Conservation (phyloP, 495 filamentous ascomycete genomes). For the Stereocaulon alpinum region DNA sequence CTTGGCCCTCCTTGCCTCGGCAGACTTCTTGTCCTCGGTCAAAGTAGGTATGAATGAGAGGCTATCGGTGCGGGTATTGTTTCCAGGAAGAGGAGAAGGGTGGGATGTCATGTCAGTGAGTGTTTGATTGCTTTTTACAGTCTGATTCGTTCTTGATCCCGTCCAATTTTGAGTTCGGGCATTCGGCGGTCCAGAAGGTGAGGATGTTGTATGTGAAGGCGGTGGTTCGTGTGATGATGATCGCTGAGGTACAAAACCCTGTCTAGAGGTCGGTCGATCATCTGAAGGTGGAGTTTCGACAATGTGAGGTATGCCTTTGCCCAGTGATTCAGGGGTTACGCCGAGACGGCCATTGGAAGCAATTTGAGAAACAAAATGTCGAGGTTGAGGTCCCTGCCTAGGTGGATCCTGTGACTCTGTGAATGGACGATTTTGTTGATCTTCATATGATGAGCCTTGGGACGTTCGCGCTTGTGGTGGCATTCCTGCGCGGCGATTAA, state of each 20-base stretch:
- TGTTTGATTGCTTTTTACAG: constrained; percentile 28
- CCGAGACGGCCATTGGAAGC: constrained; percentile 41
- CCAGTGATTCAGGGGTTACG: constrained; percentile 27
- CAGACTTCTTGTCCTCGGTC: constrained; percentile 49
- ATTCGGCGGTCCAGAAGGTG: constrained; percentile 16
- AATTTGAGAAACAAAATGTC: constrained; percentile 25
- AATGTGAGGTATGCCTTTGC: constrained; percentile 52
- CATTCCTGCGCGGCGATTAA: constrained; percentile 16
- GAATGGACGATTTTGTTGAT: constrained; percentile 2
- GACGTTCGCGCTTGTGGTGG: constrained; percentile 11
- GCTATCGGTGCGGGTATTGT: constrained; percentile 60
- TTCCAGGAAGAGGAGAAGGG: constrained; percentile 61
- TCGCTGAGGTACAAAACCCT: constrained; percentile 35
- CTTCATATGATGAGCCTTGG: constrained; percentile 18
- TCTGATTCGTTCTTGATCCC: constrained; percentile 17
- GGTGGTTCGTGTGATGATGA: constrained; percentile 46
- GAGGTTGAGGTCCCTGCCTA: constrained; percentile 13
- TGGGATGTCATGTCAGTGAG: constrained; percentile 52
- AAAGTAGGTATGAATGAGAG: constrained; percentile 79
- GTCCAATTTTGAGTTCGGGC: constrained; percentile 18
- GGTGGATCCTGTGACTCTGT: constrained; percentile 11
- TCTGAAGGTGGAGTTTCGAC: constrained; percentile 51
- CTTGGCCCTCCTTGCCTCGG: constrained; percentile 55
- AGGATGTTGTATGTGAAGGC: constrained; percentile 20
- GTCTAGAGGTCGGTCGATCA: constrained; percentile 24